Base-by-base conservation (phyloP, 345 rosid species). In the Salix purpurea region DNA sequence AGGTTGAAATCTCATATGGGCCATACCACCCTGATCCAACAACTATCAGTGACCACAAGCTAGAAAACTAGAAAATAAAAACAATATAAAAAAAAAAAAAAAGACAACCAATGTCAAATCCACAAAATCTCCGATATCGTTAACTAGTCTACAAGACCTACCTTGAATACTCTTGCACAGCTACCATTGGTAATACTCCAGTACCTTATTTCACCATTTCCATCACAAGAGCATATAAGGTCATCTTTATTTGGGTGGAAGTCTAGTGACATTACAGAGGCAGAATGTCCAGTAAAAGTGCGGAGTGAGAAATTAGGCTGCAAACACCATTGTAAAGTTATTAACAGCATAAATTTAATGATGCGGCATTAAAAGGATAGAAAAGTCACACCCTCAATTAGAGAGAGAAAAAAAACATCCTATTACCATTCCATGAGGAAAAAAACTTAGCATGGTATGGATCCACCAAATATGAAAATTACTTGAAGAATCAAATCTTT, bases 161-260 rank as follows among this genome's bases (percentile, higher is more conserved):
- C 99, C 97, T 91, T 94, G 88, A 85, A 96, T 67, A 87, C 89
- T 83, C 91, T 80, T 48, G 86, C 62, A 86, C 91, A 90, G 85
- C 86, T 90, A 81, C 97, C 99, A 28, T 92, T 89, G 42, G 83
- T 92, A 67, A 96, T 87, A 77, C 97, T 92, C 99, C 98, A 96
- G 72, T 92, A 96, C 70, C 99, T 83, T 85, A 94, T 96, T 81
- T 92, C 98, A 62, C 97, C 96, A 80, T 91, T 88, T 64, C 85
- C 86, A 79, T 94, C 98, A 81, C 99, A 93, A 58, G 99, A 96
- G 83, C 99, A 92, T 82, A 96, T 88, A 77, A 93, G 97, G 71
- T 96, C 99, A 42, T 92, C 94, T 69, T 90, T 90, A 79, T 77
- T 86, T 54, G 99, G 98, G 79, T 96, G 99, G 87, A 96, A 96